phyloP scores from a whole-genome alignment of 805 yeast species.

The Spathaspora sp. region DNA sequence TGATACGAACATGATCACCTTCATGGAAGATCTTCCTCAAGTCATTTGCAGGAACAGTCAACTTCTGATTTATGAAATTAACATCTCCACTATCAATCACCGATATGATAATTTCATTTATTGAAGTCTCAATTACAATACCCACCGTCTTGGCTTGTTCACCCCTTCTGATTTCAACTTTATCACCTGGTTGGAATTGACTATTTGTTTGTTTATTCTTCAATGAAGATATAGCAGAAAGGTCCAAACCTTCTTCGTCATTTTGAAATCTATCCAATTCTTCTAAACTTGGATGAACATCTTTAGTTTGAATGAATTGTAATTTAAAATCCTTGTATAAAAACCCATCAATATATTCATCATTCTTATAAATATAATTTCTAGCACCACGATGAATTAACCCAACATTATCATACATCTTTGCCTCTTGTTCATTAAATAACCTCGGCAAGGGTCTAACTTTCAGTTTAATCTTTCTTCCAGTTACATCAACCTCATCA shows the following conservation, averaged over 20 bases:
- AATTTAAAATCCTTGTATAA: conserved; percentile 82
- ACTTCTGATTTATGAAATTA: conserved; percentile 49
- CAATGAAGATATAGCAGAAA: conserved; percentile 81
- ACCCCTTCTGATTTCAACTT: conserved; percentile 87
- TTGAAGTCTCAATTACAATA: conserved; percentile 62
- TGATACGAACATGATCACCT: conserved; percentile 94
- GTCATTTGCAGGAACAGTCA: conserved; percentile 79
- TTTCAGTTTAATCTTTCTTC: conserved; percentile 48
- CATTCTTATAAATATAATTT: conserved; percentile 72
- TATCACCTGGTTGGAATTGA: conserved; percentile 86
- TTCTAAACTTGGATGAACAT: conserved; percentile 81
- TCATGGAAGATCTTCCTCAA: conserved; percentile 80
- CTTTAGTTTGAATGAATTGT: conserved; percentile 74
- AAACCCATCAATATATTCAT: conserved; percentile 87
- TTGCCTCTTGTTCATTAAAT: conserved; percentile 86
- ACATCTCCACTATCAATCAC: conserved; percentile 56
- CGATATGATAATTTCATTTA: conserved; percentile 48
- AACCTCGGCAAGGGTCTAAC: conserved; percentile 81
- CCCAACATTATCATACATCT: conserved; percentile 73
- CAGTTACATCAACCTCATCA: conserved; percentile 47
- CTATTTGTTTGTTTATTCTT: conserved; percentile 43
- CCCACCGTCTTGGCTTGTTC: conserved; percentile 92
- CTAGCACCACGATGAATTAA: conserved; percentile 61
- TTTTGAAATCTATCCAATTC: conserved; percentile 80
- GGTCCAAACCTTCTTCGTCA: conserved; percentile 82